These are phyloP conservation scores for Saccharomyces hybrid DNA, from an alignment of 1,139 yeast genomes.

Conservation along the genomic window DNA sequence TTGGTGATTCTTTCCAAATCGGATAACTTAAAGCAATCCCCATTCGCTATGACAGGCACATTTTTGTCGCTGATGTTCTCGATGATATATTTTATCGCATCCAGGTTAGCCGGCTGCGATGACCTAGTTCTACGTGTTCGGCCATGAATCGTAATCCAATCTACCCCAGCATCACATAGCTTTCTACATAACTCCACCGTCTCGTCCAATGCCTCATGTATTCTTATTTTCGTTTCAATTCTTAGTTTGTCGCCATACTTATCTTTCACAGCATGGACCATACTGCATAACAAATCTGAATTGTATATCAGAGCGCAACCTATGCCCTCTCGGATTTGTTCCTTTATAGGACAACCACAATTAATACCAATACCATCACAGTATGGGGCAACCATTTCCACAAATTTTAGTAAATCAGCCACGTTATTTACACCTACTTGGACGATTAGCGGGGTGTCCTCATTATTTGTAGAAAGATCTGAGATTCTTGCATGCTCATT, in stretches of 20 bases:
- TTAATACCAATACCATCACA: slow-evolving; percentile 92
- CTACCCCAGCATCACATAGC: slow-evolving; percentile 85
- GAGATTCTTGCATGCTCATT: slow-evolving; percentile 71
- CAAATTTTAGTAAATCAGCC: slow-evolving; percentile 74
- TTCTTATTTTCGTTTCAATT: slow-evolving; percentile 85
- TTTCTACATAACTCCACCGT: slow-evolving; percentile 65
- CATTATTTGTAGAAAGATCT: slow-evolving; percentile 71
- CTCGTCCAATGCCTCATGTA: slow-evolving; percentile 65
- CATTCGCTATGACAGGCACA: slow-evolving; percentile 90
- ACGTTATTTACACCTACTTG: slow-evolving; percentile 91
- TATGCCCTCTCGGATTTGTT: slow-evolving; percentile 90
- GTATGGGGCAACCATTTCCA: slow-evolving; percentile 80
- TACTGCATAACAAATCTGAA: slow-evolving; percentile 69
- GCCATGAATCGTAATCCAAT: slow-evolving; percentile 91
- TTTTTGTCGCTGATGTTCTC: slow-evolving; percentile 38
- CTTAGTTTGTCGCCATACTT: slow-evolving; percentile 63
- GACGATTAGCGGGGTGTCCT: slow-evolving; percentile 67
- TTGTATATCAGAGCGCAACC: slow-evolving; percentile 92
- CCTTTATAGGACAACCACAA: slow-evolving; percentile 96
- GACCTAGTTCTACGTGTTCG: slow-evolving; percentile 80
- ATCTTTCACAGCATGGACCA: slow-evolving; percentile 77
- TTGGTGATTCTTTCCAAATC: slow-evolving; percentile 59
- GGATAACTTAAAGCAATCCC: slow-evolving; percentile 69
- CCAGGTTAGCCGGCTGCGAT: slow-evolving; percentile 72
- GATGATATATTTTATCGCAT: slow-evolving; percentile 66